Base-by-base conservation (phyloP, 2,329 filamentous ascomycete species). In the Arachnopeziza araneosa region DNA sequence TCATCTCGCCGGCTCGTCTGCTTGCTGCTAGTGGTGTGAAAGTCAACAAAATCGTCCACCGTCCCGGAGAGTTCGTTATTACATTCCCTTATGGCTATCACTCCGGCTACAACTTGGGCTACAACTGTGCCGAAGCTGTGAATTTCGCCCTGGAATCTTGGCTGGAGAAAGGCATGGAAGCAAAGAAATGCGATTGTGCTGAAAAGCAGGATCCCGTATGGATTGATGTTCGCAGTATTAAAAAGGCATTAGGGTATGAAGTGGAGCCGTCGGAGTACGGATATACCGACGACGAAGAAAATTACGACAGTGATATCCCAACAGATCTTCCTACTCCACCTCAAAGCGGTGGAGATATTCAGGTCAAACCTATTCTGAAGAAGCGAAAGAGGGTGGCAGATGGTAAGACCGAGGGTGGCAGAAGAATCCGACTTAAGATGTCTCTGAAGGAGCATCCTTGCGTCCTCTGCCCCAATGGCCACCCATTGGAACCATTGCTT, bases 31-130 rank as follows among this genome's bases (percentile, higher is more conserved):
- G 90, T 75, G 91, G 91, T 66, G 97, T 99, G 76, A 93, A 90
- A 59, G 96, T 98, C 72, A 99, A 99, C 79, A 93, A 91, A 71
- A 84, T 96, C 63, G 90, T 98, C 14, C 96, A 96, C 55, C 92
- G 96, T 68, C 95, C 96, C 63, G 93, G 95, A 62, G 95, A 99
- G 71, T 99, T 99, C 66, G 92, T 99, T 63, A 96, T 99, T 65
- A 99, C 95, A 0, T 99, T 96, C 72, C 95, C 95, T 0, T 99
- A 98, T 70, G 95, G 95, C 23, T 99, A 99, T 73, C 95, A 99
- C 72, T 99, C 95, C 5, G 95, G 95, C 4, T 99, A 96, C 75
- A 99, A 99, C 69, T 79, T 99, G 48, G 95, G 96, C 19, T 99
- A 99, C 78, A 99, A 99, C 73, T 99, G 95, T 75, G 95, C 95